Evolutionary conservation across 2,329 filamentous ascomycete species (phyloP).

Genomic region (Exophiala calicioides): DNA sequence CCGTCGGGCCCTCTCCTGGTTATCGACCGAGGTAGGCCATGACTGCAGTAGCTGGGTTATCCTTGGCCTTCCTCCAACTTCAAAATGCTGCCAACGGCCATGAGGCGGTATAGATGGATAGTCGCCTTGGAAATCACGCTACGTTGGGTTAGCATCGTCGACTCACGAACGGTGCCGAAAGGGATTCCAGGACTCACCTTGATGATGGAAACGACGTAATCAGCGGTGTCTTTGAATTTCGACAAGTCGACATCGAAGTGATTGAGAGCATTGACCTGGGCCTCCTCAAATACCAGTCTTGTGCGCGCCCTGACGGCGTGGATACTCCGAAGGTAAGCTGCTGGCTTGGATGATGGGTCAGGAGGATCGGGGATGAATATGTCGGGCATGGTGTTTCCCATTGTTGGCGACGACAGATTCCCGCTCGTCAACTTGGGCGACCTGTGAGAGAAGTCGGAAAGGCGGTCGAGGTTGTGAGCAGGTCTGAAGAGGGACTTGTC

Average conservation of each 20-base stretch:
- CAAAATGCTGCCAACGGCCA: constrained; percentile 65
- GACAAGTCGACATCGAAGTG: constrained; percentile 87
- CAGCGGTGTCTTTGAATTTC: constrained; percentile 80
- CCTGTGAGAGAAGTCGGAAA: constrained; percentile 30
- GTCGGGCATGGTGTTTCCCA: constrained; percentile 54
- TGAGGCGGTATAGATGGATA: constrained; percentile 79
- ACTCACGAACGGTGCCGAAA: not conserved
- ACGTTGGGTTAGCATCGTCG: constrained; percentile 9
- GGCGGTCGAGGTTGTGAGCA: constrained; percentile 21
- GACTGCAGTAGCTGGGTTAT: constrained; percentile 47
- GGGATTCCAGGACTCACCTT: constrained; percentile 62
- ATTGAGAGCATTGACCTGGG: constrained; percentile 71
- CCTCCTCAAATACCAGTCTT: constrained; percentile 72
- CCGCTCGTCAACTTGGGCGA: constrained; percentile 28
- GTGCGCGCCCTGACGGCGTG: constrained; percentile 81
- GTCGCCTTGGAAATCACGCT: constrained; percentile 71
- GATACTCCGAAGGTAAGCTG: constrained; percentile 86
- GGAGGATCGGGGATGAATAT: constrained; percentile 80
- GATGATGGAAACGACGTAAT: constrained; percentile 89
- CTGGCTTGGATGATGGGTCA: constrained; percentile 83
- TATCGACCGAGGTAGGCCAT: constrained; percentile 63
- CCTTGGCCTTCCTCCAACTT: constrained; percentile 56
- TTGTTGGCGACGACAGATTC: constrained; percentile 16
- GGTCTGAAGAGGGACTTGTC: constrained; percentile 15
- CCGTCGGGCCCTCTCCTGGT: constrained; percentile 57